phyloP scores from a whole-genome alignment of 495 filamentous ascomycete species.

The Penicillium bovifimosum region DNA sequence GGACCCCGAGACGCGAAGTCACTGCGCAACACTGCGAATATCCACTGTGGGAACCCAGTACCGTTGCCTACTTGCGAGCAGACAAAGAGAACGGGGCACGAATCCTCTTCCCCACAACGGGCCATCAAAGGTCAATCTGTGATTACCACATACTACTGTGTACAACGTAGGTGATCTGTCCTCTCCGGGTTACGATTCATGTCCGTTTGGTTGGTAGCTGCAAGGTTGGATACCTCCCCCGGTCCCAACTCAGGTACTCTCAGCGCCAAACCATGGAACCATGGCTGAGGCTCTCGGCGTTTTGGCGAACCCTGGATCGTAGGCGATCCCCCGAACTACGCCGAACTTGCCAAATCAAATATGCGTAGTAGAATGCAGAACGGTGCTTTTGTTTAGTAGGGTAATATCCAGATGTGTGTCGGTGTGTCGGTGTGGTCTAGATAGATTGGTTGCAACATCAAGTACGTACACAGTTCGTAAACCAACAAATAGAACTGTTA shows the following conservation, averaged over 20 bases:
- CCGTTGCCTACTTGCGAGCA: background rate
- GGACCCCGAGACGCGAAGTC: slow-evolving; percentile 3
- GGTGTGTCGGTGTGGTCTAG: background rate
- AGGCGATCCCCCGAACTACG: slow-evolving; percentile 11
- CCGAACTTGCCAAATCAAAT: slow-evolving; percentile 15
- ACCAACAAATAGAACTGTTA: background rate
- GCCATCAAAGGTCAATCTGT: background rate
- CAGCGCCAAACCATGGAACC: background rate
- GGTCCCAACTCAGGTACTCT: no score
- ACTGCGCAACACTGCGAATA: slow-evolving; percentile 1
- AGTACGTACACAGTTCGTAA: no score
- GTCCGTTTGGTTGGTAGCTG: no score
- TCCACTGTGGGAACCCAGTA: background rate
- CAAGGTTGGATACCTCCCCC: no score
- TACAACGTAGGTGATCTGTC: no score
- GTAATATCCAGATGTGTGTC: no score
- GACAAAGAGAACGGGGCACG: background rate
- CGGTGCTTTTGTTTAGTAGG: background rate
- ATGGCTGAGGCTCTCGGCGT: background rate
- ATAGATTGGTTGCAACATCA: background rate
- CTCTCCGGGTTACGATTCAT: no score
- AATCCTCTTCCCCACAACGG: background rate
- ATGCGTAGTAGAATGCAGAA: background rate
- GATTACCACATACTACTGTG: no score
- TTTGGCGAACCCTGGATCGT: background rate